These are phyloP conservation scores for Aphanomyces stellatus DNA, from an alignment of 352 stramenopile species.

Conservation along the genomic window DNA sequence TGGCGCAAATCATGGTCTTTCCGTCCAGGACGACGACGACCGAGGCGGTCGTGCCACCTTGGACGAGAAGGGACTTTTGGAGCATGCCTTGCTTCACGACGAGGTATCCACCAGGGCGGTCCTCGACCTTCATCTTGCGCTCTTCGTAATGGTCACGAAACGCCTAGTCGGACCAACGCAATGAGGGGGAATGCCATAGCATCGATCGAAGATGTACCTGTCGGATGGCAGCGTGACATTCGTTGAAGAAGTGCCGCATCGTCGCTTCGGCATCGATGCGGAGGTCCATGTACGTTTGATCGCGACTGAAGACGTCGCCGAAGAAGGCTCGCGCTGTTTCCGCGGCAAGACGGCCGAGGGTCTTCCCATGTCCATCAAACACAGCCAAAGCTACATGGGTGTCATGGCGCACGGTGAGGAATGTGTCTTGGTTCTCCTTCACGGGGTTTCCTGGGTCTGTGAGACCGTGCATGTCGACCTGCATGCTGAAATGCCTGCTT, in stretches of 20 bases:
- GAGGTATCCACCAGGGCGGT: slow-evolving; percentile 50
- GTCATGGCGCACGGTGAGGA: slow-evolving; percentile 53
- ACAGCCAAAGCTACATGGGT: slow-evolving; percentile 41
- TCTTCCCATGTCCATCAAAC: slow-evolving; percentile 81
- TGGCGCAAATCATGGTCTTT: slow-evolving; percentile 58
- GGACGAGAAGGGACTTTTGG: slow-evolving; percentile 56
- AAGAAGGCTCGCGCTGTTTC: slow-evolving; percentile 53
- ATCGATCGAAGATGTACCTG: slow-evolving; percentile 21
- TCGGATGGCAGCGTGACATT: slow-evolving; percentile 57
- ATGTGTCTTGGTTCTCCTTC: slow-evolving; percentile 85
- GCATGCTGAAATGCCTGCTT: not conserved
- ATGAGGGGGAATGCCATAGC: no score
- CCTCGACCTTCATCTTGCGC: slow-evolving; percentile 41
- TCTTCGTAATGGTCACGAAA: slow-evolving; percentile 55
- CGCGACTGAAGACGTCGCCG: slow-evolving; percentile 41
- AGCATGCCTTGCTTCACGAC: slow-evolving; percentile 24
- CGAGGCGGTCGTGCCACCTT: slow-evolving; percentile 83
- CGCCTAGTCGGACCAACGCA: not conserved
- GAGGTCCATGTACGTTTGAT: slow-evolving; percentile 39
- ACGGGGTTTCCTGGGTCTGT: slow-evolving; percentile 44
- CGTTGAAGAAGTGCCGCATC: slow-evolving; percentile 41
- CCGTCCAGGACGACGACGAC: slow-evolving; percentile 69
- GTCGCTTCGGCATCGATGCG: slow-evolving; percentile 39
- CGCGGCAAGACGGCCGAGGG: slow-evolving; percentile 61
- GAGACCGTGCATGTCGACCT: slow-evolving; percentile 24